Base-by-base conservation (phyloP, 192 early-diverging fungal genomes). In the Backusella morwellensis region DNA sequence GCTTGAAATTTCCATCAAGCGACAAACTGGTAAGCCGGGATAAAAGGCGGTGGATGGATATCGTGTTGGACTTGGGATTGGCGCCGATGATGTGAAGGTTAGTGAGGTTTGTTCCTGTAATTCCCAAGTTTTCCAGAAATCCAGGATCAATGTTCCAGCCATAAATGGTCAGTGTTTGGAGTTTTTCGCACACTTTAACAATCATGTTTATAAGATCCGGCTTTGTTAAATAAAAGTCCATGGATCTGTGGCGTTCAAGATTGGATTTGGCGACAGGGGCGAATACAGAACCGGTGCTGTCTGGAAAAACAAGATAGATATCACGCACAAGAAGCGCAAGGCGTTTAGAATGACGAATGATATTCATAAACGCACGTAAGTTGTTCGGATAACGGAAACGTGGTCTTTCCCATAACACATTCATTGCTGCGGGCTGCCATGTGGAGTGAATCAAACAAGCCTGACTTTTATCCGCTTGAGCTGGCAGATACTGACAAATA, bases 331-430 rank as follows among this genome's bases (percentile, higher is more conserved):
- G 32, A 6, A 81, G 70, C n/a, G 82, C 79, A 47, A 75, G 34
- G 0, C 29, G 11, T 35, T 75, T 78, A 4, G 63, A 75, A 4
- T 35, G 14, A 2, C 54, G 44, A 7, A 83, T 66, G 3, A 66
- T 41, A 21, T 44, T 68, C 6, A 77, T 21, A 38, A 85, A 85
- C 0, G 32, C 29, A 14, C 73, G 68, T 32, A 85, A 79, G 9
- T 80, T 68, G 4, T 76, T 75, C 1, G 84, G 77, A n/a, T 52
- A 68, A 47, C 59, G 66, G 21, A 85, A 79, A 4, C 73, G 23
- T 5, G 84, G 84, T 36, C 47, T 67, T 66, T 80, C 72, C 84
- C 84, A 85, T 11, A 85, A 32, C 1, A 83, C 80, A 32, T 77
- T 73, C 8, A 42, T 76, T 23, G 84, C 84, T 19, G 78, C 75